A percentile compares a stretch with the other conserved stretches of the same genome.
Evolutionary conservation across 2,329 filamentous ascomycete species (phyloP).

Genomic region (Davidsoniella neocaledoniae): DNA sequence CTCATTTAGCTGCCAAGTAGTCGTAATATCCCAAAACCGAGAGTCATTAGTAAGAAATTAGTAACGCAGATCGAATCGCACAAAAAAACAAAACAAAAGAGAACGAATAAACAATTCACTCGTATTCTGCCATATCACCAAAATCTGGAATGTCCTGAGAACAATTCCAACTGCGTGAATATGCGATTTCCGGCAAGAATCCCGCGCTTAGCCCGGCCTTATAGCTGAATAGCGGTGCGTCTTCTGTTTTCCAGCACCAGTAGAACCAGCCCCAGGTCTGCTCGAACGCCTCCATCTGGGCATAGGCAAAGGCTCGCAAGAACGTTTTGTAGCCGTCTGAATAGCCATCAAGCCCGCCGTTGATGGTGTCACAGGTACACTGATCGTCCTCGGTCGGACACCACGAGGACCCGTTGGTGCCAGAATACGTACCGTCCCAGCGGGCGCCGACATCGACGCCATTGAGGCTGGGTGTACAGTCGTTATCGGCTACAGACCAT

Average conservation of each 20-base stretch:
- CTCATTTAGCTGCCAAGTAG: no score
- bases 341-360: constrained; percentile 21
- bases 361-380: constrained; percentile 44
- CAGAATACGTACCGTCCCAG: constrained; percentile 53
- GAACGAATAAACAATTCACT: constrained; percentile 1
- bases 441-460: constrained; percentile 53
- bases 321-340: constrained; percentile 45
- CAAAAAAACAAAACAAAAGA: neutral
- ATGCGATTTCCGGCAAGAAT: constrained; percentile 43
- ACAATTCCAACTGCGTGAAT: constrained; percentile 35
- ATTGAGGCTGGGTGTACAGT: constrained; percentile 43
- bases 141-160: constrained; percentile 17
- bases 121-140: constrained; percentile 17
- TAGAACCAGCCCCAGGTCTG: constrained; percentile 66
- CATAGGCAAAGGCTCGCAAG: constrained; percentile 53
- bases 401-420: constrained; percentile 34
- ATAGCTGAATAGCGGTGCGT: constrained; percentile 59
- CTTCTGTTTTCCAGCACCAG: constrained; percentile 67
- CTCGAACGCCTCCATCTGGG: constrained; percentile 61
- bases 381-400: constrained; percentile 36
- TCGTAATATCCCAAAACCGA: no score
- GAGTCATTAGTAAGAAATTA: no score
- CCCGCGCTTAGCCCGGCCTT: constrained; percentile 41
- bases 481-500: constrained; percentile 62
- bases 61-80: no score